phyloP scores from a whole-genome alignment of 139 green algal genomes.

The Diplosphaera chodatii region DNA sequence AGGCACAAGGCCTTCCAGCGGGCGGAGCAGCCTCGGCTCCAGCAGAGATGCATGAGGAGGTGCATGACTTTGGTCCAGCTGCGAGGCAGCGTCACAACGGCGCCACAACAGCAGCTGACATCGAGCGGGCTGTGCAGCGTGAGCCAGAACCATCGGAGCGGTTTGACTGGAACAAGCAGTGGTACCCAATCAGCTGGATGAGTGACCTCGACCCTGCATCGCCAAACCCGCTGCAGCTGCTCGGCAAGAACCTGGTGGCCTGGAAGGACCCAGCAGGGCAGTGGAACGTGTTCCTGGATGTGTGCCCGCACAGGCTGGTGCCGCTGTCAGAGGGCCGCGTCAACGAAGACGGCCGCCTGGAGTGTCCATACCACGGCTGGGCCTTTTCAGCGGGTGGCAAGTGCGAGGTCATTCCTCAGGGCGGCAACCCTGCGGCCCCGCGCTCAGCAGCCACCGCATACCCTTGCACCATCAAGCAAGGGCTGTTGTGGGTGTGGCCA shows the following conservation, averaged over 20 bases:
- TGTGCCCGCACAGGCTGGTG: conserved; percentile 43
- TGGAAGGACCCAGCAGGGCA: conserved; percentile 5
- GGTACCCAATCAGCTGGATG: conserved; percentile 17
- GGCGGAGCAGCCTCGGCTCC: too few relatives aligned
- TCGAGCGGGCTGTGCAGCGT: background rate
- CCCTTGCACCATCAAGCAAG: conserved; percentile 30
- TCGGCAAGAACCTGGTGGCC: conserved; percentile 14
- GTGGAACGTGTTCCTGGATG: conserved; percentile 21
- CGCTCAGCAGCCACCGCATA: conserved; percentile 27
- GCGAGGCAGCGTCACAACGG: too few relatives aligned
- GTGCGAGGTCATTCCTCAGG: conserved; percentile 42
- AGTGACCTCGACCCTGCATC: conserved; percentile 9
- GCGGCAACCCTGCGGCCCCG: conserved; percentile 19
- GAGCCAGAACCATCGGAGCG: background rate
- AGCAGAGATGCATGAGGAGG: too few relatives aligned
- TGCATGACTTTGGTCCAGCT: too few relatives aligned
- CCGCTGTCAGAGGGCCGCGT: conserved; percentile 44
- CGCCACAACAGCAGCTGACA: background rate
- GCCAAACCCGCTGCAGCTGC: conserved; percentile 14
- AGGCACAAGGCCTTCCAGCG: too few relatives aligned
- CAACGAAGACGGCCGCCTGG: conserved; percentile 20
- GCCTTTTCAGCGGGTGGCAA: conserved; percentile 29
- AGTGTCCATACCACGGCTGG: conserved; percentile 34
- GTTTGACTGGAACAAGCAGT: conserved; percentile 21
- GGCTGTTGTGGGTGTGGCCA: conserved; percentile 40